Conservation (phyloP, 208 protist genomes). For the Crithidia bombi region DNA sequence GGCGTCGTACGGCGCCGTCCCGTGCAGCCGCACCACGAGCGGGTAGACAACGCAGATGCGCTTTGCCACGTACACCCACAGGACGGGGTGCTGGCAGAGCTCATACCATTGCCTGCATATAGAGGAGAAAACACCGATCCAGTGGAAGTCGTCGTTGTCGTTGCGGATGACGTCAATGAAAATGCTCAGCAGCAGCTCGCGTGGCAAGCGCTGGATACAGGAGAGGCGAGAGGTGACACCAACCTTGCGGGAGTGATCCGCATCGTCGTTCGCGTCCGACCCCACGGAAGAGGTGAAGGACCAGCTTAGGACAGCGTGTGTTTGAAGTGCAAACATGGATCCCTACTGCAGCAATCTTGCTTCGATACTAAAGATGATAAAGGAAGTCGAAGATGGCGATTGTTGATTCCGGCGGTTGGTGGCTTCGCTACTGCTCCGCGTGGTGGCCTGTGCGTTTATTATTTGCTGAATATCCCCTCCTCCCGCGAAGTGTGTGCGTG, state of each 20-base stretch:
- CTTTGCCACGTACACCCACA: constrained; percentile 78
- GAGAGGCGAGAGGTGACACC: background rate
- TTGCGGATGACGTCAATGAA: constrained; percentile 72
- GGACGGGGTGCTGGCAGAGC: constrained; percentile 56
- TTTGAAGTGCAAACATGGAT: constrained; percentile 38
- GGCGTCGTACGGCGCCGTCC: constrained; percentile 45
- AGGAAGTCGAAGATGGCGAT: background rate
- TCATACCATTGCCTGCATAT: constrained; percentile 65
- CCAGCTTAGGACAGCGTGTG: constrained; percentile 31
- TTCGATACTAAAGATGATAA: constrained; percentile 2
- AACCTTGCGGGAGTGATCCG: background rate
- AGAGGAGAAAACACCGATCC: constrained; percentile 60
- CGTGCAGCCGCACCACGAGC: constrained; percentile 55
- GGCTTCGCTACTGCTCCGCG: too few species aligned
- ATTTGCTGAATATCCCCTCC: too few species aligned
- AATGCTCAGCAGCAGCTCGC: constrained; percentile 63
- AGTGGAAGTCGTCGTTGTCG: constrained; percentile 48
- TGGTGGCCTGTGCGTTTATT: too few species aligned
- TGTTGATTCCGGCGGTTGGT: too few species aligned
- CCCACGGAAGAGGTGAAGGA: constrained; percentile 30
- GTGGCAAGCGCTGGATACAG: constrained; percentile 54
- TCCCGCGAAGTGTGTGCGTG: too few species aligned
- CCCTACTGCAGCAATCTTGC: background rate
- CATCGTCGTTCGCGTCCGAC: constrained; percentile 24
- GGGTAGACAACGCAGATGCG: constrained; percentile 77